phyloP scores from a whole-genome alignment of 495 filamentous ascomycete genomes.

The Penicillium roqueforti region DNA sequence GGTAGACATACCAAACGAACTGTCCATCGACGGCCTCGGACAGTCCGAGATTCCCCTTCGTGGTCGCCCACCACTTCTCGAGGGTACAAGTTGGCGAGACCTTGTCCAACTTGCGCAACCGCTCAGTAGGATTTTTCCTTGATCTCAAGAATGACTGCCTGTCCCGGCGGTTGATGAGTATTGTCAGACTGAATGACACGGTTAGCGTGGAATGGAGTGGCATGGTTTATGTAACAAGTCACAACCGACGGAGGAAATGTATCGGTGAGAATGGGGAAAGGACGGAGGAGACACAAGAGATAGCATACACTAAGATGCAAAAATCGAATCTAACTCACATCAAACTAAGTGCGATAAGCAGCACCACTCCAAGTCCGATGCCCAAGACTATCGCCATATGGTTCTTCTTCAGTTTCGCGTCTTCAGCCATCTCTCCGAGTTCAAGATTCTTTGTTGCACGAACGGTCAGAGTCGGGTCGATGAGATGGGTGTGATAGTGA shows the following conservation, averaged over 20 bases:
- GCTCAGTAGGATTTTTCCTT: slow-evolving; percentile 30
- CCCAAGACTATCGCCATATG: slow-evolving; percentile 40
- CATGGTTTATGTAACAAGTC: slow-evolving; percentile 5
- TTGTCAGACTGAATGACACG: slow-evolving; percentile 25
- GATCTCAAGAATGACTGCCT: slow-evolving; percentile 21
- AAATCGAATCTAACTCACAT: slow-evolving; percentile 24
- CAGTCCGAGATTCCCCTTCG: slow-evolving; percentile 34
- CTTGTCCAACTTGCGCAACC: slow-evolving; percentile 38
- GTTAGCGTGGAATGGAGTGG: background rate
- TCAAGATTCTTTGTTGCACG: slow-evolving; percentile 8
- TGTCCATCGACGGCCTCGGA: slow-evolving; percentile 38
- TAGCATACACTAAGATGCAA: background rate
- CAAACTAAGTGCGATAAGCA: slow-evolving; percentile 36
- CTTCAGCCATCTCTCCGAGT: slow-evolving; percentile 17
- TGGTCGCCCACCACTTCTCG: slow-evolving; percentile 42
- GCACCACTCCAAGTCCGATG: slow-evolving; percentile 37
- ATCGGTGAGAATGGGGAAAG: background rate
- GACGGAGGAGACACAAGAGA: background rate
- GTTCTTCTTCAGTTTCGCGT: slow-evolving; percentile 21
- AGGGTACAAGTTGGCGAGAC: slow-evolving; percentile 39
- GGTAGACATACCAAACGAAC: slow-evolving; percentile 38
- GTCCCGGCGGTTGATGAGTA: slow-evolving; percentile 38
- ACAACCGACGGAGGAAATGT: slow-evolving; percentile 8
- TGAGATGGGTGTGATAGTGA: background rate
- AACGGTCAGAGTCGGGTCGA: slow-evolving; percentile 1